Base-by-base conservation (phyloP, 2,329 filamentous ascomycete species). In the Fusarium kyushuense region DNA sequence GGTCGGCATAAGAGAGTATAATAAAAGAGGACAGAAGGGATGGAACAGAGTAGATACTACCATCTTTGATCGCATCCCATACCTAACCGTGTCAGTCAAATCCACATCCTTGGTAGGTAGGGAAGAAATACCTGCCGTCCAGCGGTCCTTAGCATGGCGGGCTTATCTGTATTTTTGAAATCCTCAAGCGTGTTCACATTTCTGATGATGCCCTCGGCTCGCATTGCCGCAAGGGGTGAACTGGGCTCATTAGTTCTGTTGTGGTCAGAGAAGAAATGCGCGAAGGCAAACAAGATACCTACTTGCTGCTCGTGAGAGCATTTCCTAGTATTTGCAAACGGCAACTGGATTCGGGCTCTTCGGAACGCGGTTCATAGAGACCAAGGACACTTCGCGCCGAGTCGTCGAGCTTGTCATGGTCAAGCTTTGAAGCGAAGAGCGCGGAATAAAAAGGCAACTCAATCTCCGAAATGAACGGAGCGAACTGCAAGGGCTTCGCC, bases 141-240 rank as follows among this genome's bases (percentile, higher is more conserved):
- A 36, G 93, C 90, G 65, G 90, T 90, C 65, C 92, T 88, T 47
- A 98, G 85, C 79, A 97, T 89, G 33, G 89, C 89, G 13, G 85
- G 78, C 78, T 95, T 96, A 78, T 98, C 93, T 67, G 90, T 86
- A 69, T 90, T 92, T 76, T 90, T 92, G 79, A 97, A 98, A 75
- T 96, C 93, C 73, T 98, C 95, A 72, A 97, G 87, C 2, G 96
- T 98, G 77, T 99, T 99, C 76, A 95, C 91, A 80, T 99, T 99
- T 78, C 92, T 94, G 74, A 99, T 96, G 76, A 92, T 93, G 63
- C 96, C 96, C 79, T 98, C 95, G 45, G 92, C 95, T 71, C 95
- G 90, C 76, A 90, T 92, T 74, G 88, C 89, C 68, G 88, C 89
- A 47, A 86, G 80, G n/a, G 91, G 89, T 23, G 89, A 86, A 69